Base-by-base conservation (phyloP, 176 grass and related monocot genomes). In the Eragrostis curvula region DNA sequence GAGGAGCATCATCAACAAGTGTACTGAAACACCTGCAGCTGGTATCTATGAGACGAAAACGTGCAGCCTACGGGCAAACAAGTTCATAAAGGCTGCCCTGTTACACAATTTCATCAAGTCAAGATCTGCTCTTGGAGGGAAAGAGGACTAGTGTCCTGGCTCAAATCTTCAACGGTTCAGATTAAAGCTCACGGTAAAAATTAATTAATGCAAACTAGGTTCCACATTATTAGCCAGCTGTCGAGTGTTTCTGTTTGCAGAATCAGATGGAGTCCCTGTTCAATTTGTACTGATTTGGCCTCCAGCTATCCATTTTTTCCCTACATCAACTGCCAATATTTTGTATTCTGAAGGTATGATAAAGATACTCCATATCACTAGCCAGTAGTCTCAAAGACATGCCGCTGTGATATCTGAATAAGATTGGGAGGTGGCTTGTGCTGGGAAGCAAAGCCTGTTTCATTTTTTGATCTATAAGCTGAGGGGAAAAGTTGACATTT, bases 381-480 rank as follows among this genome's bases (percentile, higher is more conserved):
- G 50, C 16, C 36, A 71, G 27, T 63, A 41, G 17, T 10, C 9
- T 79, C 3, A 36, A 18, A 55, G 43, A 12, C 24, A 48, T 5
- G 43, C 6, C 75, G 21, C 18, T 3, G 27, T 27, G 76, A 16
- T 39, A 16, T 39, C 17, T 66, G 61, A 23, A 79, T 66, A 18
- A 65, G 27, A 32, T 66, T 39, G 27, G 27, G 46, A 50, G 17
- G 45, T 79, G 60, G 21, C 76, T 79, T 66, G 10, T 66, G 27
- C 76, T n/a, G 45, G 44, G 76, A 79, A 65, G 76, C 44, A 29
- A 63, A 10, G 1, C 75, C 75, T 78, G 62, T n/a, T 78, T 65
- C 75, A 64, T 64, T 12, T 79, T 77, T 64, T 64, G 7, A 78
- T 64, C 61, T 27, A 27, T 36, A 21, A 52, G 28, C 47, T 66